Conservation (phyloP, 1,139 yeast genomes). For the Suhomyces bokatorum region DNA sequence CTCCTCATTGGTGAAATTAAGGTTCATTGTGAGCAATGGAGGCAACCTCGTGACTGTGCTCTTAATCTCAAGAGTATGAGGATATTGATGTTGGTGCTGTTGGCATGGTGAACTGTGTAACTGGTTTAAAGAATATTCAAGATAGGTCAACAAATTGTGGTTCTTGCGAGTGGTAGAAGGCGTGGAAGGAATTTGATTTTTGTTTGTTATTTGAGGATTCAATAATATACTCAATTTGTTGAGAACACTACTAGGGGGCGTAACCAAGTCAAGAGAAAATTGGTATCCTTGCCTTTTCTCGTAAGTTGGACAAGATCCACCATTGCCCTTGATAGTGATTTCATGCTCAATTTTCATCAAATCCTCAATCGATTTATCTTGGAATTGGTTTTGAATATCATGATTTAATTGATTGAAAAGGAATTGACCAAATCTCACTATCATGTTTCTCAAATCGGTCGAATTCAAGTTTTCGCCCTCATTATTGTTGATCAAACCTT, state of each 20-base stretch:
- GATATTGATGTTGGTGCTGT: conserved; percentile 17
- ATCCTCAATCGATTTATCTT: conserved; percentile 21
- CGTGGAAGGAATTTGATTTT: conserved; percentile 11
- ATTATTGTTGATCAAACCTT: conserved; percentile 56
- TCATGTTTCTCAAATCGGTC: conserved; percentile 37
- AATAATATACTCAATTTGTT: conserved; percentile 29
- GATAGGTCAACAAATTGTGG: conserved; percentile 23
- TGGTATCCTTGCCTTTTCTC: conserved; percentile 31
- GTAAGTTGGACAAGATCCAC: conserved; percentile 37
- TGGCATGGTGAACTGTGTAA: conserved; percentile 18
- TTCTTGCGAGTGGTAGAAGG: conserved; percentile 22
- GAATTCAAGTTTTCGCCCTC: conserved; percentile 41
- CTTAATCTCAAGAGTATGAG: conserved; percentile 55
- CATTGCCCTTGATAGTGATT: conserved; percentile 42
- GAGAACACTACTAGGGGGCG: conserved; percentile 32
- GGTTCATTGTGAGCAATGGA: conserved; percentile 62
- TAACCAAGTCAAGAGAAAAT: conserved; percentile 40
- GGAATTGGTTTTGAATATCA: conserved; percentile 45
- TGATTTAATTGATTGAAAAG: conserved; percentile 42
- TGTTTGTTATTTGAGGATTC: conserved; percentile 16
- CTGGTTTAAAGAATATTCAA: conserved; percentile 26
- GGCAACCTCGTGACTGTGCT: conserved; percentile 58
- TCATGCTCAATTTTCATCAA: conserved; percentile 36
- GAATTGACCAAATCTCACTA: conserved; percentile 61
- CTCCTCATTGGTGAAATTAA: conserved; percentile 55